Conservation (phyloP, 1,284 basidiomycete genomes). For the Ganoderma sinense region DNA sequence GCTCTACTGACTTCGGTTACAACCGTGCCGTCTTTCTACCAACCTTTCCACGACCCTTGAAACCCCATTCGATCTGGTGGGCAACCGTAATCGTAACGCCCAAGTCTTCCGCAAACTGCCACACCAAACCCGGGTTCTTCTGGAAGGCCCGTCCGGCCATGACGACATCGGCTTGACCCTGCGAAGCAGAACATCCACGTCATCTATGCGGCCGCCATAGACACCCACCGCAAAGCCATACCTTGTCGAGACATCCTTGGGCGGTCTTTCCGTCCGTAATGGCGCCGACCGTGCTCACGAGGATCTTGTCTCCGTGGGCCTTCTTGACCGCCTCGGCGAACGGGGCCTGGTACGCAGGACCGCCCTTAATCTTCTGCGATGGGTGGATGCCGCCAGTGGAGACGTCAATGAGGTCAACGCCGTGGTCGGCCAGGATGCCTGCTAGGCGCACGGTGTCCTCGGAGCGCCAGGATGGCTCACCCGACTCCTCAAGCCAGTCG, state of each 20-base stretch:
- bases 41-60: constrained; percentile 38
- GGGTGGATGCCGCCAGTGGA: constrained; percentile 57
- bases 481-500: constrained; percentile 62
- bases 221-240: not conserved
- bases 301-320: constrained; percentile 47
- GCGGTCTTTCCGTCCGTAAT: constrained; percentile 67
- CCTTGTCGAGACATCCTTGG: constrained; percentile 62
- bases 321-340: constrained; percentile 61
- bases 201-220: not conserved
- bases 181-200: constrained; percentile 16
- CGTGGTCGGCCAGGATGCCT: constrained; percentile 56
- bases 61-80: constrained; percentile 62
- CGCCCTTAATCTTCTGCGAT: constrained; percentile 40
- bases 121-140: constrained; percentile 60
- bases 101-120: constrained; percentile 60
- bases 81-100: constrained; percentile 52
- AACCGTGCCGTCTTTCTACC: constrained; percentile 17
- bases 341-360: constrained; percentile 55
- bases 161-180: constrained; percentile 50
- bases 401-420: constrained; percentile 67
- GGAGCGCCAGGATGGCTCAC: constrained; percentile 56
- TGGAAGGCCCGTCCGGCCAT: constrained; percentile 64
- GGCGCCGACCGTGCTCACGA: constrained; percentile 67
- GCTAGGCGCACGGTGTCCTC: constrained; percentile 62
- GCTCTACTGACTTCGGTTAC: not conserved